Conservation (phyloP, 2,329 filamentous ascomycete genomes). For the Aspergillus floridensis region DNA sequence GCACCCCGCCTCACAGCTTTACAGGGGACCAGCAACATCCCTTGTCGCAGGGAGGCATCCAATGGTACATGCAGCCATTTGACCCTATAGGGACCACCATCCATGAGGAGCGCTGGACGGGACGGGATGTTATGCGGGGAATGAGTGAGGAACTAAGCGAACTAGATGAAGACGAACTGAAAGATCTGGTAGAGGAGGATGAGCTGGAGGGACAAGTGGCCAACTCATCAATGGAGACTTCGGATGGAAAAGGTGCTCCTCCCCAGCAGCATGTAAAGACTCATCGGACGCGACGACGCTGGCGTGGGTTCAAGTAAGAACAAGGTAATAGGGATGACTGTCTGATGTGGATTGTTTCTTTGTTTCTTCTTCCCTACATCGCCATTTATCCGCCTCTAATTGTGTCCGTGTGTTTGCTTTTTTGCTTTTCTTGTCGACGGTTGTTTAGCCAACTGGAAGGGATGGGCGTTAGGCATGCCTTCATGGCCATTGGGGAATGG, state of each 20-base stretch:
- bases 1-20: slow-evolving; percentile 42
- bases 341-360: slow-evolving; percentile 5
- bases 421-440: neutral
- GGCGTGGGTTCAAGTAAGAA: slow-evolving; percentile 29
- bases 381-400: slow-evolving; percentile 9
- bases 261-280: slow-evolving; percentile 23
- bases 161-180: slow-evolving; percentile 85
- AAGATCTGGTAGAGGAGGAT: slow-evolving; percentile 63
- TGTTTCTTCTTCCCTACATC: slow-evolving; percentile 4
- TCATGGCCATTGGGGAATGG: neutral
- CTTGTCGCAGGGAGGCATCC: slow-evolving; percentile 71
- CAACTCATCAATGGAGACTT: slow-evolving; percentile 9
- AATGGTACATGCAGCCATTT: slow-evolving; percentile 84
- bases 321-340: neutral
- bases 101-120: slow-evolving; percentile 70
- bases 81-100: slow-evolving; percentile 77
- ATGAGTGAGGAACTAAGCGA: slow-evolving; percentile 89
- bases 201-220: slow-evolving; percentile 34
- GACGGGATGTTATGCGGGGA: slow-evolving; percentile 65
- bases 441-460: slow-evolving; percentile 2
- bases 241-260: slow-evolving; percentile 16
- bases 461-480: slow-evolving; percentile 11
- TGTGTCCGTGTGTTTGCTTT: slow-evolving; percentile 4
- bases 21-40: slow-evolving; percentile 46
- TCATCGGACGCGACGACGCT: slow-evolving; percentile 32